These are phyloP conservation scores for Leishmania turanica DNA, from an alignment of 208 protist genomes.

Conservation along the genomic window DNA sequence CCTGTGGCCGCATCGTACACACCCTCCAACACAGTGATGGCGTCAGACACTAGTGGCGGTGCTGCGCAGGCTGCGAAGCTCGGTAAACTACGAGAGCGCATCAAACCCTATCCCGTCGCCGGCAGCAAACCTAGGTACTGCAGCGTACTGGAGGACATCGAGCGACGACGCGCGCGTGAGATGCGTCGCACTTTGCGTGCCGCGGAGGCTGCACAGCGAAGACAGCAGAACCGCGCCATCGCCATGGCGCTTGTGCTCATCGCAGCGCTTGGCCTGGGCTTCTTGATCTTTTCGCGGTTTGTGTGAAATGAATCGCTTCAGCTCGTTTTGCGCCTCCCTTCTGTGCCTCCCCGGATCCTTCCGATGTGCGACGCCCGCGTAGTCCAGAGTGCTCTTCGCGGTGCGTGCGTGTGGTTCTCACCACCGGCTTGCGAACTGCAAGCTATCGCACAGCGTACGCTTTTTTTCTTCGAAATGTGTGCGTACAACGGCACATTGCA, in stretches of 20 bases:
- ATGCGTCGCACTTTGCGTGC: conserved; percentile 21
- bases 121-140: conserved; percentile 12
- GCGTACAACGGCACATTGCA: neutral
- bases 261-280: conserved; percentile 3
- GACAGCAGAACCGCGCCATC: conserved; percentile 5
- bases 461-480: neutral
- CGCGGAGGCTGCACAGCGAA: conserved; percentile 1
- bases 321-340: neutral
- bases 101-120: neutral
- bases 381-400: neutral
- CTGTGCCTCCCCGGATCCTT: neutral
- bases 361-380: neutral
- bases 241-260: conserved; percentile 10
- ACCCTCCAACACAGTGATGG: neutral
- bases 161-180: conserved; percentile 20
- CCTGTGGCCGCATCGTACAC: neutral
- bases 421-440: neutral
- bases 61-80: neutral
- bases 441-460: neutral
- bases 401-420: neutral
- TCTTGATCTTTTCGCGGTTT: neutral
- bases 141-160: conserved; percentile 18
- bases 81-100: conserved; percentile 5
- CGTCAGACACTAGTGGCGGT: neutral
- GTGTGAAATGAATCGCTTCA: neutral